Evolutionary conservation across 164 flowering plant genomes (phyloP), one percentile per base, ranked within the genome.

Genomic region (Cinnamomum chago): DNA sequence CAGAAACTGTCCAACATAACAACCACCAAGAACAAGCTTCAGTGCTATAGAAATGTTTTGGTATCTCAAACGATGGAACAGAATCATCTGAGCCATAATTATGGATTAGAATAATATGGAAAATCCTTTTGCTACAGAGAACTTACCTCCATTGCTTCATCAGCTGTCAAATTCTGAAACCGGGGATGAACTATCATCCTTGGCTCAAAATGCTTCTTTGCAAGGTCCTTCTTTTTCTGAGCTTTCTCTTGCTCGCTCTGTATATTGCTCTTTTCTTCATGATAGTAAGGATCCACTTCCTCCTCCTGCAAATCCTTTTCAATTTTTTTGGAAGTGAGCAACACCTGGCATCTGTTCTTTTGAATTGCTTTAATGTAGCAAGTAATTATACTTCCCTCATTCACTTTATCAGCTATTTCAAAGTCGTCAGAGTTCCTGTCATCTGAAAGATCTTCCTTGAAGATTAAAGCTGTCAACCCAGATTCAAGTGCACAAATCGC

Each of bases 101-200:
- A 20, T 14, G n/a, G n/a, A 17, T 60, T 22, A 65, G 13, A 64
- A 22, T 20, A 64, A 64, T 64, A 7, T 3, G 25, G 25, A 23
- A 65, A 65, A 65, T 65, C 22, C 30, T 64, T 23, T 65, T 5
- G 12, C 25, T 28, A 67, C 20, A 12, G 9, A 66, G 1, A 65
- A 69, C 81, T 70, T 58, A 95, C 99, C 94, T 91, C 85, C 82
- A 86, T 83, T 52, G 99, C 98, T 77, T 94, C 98, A 80, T 90
- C 97, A 58, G 92, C 90, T 35, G 98, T 90, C 62, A 92, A 85
- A 86, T 96, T 96, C 73, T 89, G 92, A 67, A 96, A 96, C 58
- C 95, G 90, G 6, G 95, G 97, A 82, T 96, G 98, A 74, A 92
- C 95, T 72, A 96, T 96, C 97, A 92, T 90, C 82, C 99, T 88